phyloP scores from a whole-genome alignment of 768 basidiomycete genomes.

The Lactarius tabidus region DNA sequence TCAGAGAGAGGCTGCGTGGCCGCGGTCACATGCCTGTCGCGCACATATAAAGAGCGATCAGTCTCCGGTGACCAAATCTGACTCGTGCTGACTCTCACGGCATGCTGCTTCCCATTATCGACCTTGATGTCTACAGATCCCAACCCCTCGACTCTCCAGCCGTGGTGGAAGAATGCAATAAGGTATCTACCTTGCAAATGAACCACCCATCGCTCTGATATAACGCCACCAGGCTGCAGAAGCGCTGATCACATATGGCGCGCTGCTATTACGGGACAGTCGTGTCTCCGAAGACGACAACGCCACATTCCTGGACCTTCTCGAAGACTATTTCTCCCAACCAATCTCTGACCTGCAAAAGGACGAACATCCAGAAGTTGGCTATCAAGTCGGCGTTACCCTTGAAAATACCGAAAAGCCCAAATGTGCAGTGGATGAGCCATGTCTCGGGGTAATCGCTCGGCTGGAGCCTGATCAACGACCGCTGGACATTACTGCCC shows the following conservation, averaged over 20 bases:
- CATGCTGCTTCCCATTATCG: slow-evolving; percentile 61
- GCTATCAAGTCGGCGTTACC: slow-evolving; percentile 92
- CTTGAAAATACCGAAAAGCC: slow-evolving; percentile 96
- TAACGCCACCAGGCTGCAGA: slow-evolving; percentile 59
- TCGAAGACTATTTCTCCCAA: slow-evolving; percentile 93
- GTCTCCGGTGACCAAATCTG: background rate
- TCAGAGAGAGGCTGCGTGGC: background rate
- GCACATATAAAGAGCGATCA: background rate
- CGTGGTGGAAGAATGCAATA: slow-evolving; percentile 59
- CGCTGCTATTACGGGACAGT: slow-evolving; percentile 80
- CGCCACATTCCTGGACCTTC: slow-evolving; percentile 73
- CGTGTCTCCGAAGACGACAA: slow-evolving; percentile 84
- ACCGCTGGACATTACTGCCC: slow-evolving; percentile 77
- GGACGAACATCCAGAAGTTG: slow-evolving; percentile 81
- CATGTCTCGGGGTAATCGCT: slow-evolving; percentile 77
- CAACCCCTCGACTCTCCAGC: slow-evolving; percentile 42
- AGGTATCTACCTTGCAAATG: slow-evolving; percentile 37
- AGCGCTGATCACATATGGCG: slow-evolving; percentile 80
- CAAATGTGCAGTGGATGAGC: slow-evolving; percentile 77
- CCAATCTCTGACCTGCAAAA: slow-evolving; percentile 53
- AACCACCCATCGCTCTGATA: background rate
- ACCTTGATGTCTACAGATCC: slow-evolving; percentile 68
- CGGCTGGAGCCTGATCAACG: slow-evolving; percentile 71
- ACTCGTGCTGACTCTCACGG: background rate
- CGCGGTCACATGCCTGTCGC: background rate